Conservation (phyloP, 768 basidiomycete species). For the Suillus spraguei region DNA sequence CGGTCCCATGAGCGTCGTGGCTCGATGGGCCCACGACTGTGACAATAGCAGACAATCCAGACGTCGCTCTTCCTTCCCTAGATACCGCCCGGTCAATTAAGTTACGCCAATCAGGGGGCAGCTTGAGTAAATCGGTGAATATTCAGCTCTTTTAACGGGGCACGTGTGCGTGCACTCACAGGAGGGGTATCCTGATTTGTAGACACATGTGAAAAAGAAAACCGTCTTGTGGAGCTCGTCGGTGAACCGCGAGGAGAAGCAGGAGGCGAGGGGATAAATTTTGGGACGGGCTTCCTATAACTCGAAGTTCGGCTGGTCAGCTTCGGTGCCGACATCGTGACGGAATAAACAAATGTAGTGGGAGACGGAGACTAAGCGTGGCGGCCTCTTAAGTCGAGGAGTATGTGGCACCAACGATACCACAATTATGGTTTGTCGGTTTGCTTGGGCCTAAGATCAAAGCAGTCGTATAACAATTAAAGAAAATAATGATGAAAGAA, state of each 20-base stretch:
- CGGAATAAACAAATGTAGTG: neutral
- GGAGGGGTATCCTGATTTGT: conserved; percentile 32
- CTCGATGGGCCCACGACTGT: conserved; percentile 34
- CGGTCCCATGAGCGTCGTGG: conserved; percentile 25
- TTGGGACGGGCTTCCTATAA: conserved; percentile 72
- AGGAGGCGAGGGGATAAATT: conserved; percentile 67
- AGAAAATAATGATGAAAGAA: conserved; percentile 27
- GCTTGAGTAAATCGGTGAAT: conserved; percentile 20
- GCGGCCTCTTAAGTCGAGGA: neutral
- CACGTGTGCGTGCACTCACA: conserved; percentile 24
- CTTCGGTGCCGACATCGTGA: conserved; percentile 31
- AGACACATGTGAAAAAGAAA: conserved; percentile 25
- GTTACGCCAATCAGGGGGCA: conserved; percentile 39
- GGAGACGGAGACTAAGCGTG: neutral
- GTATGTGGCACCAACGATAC: conserved; percentile 3
- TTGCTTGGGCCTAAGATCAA: conserved; percentile 27
- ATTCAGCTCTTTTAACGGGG: conserved; percentile 12
- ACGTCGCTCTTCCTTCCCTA: conserved; percentile 28
- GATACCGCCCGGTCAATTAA: conserved; percentile 35
- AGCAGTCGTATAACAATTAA: conserved; percentile 27
- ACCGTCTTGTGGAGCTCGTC: conserved; percentile 35
- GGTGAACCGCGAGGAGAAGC: conserved; percentile 39
- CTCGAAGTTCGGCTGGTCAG: conserved; percentile 47
- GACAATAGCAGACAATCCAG: conserved; percentile 34
- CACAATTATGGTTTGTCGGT: conserved; percentile 22